phyloP scores from a whole-genome alignment of 768 basidiomycete species.

The Rossbeevera mucosa region DNA sequence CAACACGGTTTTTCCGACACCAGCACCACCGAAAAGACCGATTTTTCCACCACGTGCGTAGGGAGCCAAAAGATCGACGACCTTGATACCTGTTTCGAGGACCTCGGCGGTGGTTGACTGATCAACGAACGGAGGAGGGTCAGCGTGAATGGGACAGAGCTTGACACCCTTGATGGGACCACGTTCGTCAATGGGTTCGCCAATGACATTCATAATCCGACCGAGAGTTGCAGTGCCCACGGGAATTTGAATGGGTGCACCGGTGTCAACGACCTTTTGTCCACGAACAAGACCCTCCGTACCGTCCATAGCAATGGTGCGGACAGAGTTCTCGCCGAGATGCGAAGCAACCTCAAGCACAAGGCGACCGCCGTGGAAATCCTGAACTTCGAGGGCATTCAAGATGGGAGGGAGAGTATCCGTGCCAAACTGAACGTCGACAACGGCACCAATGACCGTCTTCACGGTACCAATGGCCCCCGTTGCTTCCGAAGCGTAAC shows the following conservation, averaged over 20 bases:
- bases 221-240: slow-evolving; percentile 93
- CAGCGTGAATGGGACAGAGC: slow-evolving; percentile 90
- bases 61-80: slow-evolving; percentile 98
- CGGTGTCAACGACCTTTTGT: slow-evolving; percentile 95
- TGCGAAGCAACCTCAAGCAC: slow-evolving; percentile 99
- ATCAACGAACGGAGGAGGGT: slow-evolving; percentile 95
- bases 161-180: slow-evolving; percentile 97
- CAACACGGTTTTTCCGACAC: slow-evolving; percentile 99
- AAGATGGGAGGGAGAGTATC: slow-evolving; percentile 92
- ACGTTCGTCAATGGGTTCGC: slow-evolving; percentile 99
- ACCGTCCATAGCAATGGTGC: slow-evolving; percentile 99
- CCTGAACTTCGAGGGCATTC: slow-evolving; percentile 97
- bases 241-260: slow-evolving; percentile 93
- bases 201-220: slow-evolving; percentile 99
- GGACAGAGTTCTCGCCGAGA: slow-evolving; percentile 97
- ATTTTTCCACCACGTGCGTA: slow-evolving; percentile 99
- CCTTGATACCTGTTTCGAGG: slow-evolving; percentile 99
- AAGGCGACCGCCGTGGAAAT: slow-evolving; percentile 91
- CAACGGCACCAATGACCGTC: slow-evolving; percentile 99
- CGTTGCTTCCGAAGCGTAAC: slow-evolving; percentile 90
- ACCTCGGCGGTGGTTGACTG: slow-evolving; percentile 99
- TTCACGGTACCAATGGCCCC: slow-evolving; percentile 75
- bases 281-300: slow-evolving; percentile 99
- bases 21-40: slow-evolving; percentile 99
- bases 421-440: slow-evolving; percentile 97